Conservation (phyloP, 164 flowering plant genomes). For the Macadamia tetraphylla region DNA sequence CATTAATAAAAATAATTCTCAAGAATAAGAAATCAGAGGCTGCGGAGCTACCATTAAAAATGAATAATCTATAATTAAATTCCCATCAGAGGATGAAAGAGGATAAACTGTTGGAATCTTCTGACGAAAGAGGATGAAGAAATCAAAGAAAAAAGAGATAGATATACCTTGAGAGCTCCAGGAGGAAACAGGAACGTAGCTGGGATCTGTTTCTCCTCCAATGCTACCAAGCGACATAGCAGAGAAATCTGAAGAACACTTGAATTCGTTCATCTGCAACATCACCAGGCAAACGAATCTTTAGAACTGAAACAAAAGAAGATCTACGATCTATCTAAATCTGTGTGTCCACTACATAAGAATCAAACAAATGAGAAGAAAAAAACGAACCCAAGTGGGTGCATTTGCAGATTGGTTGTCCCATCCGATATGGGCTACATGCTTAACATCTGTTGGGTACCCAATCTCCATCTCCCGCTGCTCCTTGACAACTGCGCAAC, state of each 20-base stretch:
- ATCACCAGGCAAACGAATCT: neutral
- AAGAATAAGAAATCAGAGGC: too few species aligned
- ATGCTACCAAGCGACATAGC: constrained; percentile 19
- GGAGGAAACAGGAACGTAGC: constrained; percentile 16
- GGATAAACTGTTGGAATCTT: too few species aligned
- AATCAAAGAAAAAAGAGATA: too few species aligned
- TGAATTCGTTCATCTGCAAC: constrained; percentile 41
- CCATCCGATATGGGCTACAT: constrained; percentile 75
- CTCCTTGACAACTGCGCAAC: constrained; percentile 55
- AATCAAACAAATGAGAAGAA: neutral
- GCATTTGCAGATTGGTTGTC: constrained; percentile 42
- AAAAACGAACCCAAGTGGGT: constrained; percentile 54
- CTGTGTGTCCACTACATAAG: neutral
- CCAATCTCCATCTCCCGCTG: constrained; percentile 63
- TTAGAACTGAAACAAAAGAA: neutral
- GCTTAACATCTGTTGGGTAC: constrained; percentile 73
- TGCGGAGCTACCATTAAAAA: too few species aligned
- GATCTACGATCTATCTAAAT: neutral
- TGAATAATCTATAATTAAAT: too few species aligned
- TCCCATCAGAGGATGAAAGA: too few species aligned
- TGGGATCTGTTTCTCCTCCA: constrained; percentile 21
- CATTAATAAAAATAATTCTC: too few species aligned
- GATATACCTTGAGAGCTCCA: constrained; percentile 41
- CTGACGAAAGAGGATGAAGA: too few species aligned
- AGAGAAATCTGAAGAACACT: constrained; percentile 33